These are phyloP conservation scores for Hibiscus tridactylites DNA, from an alignment of 345 rosid genomes.

Conservation along the genomic window DNA sequence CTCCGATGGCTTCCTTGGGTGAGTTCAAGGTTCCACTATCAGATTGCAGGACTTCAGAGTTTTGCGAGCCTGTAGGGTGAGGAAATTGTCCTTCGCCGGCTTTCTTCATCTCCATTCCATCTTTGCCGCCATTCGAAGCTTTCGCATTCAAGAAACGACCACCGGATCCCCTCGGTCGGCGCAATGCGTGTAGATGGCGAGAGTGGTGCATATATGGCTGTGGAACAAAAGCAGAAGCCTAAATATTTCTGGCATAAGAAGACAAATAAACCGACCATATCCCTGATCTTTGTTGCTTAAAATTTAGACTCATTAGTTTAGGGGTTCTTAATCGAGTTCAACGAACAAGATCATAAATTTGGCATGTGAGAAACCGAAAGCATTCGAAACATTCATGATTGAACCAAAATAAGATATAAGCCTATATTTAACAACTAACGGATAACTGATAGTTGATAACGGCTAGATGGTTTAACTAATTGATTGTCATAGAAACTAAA, in stretches of 20 bases:
- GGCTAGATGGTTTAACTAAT: no score
- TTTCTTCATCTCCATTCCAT: conserved; percentile 28
- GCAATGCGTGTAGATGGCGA: conserved; percentile 94
- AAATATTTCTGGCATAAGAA: neutral
- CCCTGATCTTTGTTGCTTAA: no score
- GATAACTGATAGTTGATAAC: no score
- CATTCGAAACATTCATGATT: no score
- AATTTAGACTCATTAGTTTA: no score
- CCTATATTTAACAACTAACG: no score
- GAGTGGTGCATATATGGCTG: conserved; percentile 96
- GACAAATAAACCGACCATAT: no score
- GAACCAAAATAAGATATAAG: no score
- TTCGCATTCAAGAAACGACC: conserved; percentile 88
- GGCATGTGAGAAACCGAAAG: no score
- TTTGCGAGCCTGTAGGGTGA: conserved; percentile 63
- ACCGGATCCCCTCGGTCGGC: conserved; percentile 93
- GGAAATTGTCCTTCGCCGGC: conserved; percentile 3
- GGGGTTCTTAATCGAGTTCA: no score
- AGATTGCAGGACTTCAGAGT: conserved; percentile 71
- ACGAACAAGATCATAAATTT: no score
- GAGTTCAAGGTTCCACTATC: conserved; percentile 58
- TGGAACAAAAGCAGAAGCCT: conserved; percentile 11
- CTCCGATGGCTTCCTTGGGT: conserved; percentile 40
- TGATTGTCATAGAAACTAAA: no score
- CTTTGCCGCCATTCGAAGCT: conserved; percentile 20